Conservation (phyloP, 129 eudicot species). For the Mikania micrantha region DNA sequence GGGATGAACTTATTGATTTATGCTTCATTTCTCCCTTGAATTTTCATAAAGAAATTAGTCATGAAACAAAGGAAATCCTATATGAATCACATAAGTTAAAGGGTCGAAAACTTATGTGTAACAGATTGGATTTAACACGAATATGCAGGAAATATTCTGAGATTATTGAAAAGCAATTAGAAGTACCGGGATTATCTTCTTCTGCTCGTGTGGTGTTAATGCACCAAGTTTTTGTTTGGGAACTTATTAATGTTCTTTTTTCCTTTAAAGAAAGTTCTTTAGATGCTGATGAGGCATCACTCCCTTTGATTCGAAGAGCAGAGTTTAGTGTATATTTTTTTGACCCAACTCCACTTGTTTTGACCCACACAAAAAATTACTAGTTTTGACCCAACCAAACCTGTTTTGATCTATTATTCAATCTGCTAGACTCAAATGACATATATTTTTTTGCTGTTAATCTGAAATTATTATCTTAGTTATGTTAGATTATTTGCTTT, state of each 20-base stretch:
- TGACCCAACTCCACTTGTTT: not conserved
- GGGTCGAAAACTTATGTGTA: conserved; percentile 54
- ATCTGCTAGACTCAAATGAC: not conserved
- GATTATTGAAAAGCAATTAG: conserved; percentile 73
- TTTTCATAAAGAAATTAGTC: conserved; percentile 56
- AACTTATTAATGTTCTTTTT: conserved; percentile 85
- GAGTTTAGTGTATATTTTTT: conserved; percentile 86
- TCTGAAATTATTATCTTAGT: not conserved
- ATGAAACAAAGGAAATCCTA: conserved; percentile 44
- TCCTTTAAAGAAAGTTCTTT: conserved; percentile 51
- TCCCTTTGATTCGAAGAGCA: conserved; percentile 76
- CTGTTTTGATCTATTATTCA: not conserved
- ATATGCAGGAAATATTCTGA: conserved; percentile 71
- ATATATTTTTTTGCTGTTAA: too few relatives aligned
- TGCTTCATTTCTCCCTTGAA: conserved; percentile 61
- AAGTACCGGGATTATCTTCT: conserved; percentile 60
- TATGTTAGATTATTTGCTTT: not conserved
- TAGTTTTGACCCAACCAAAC: not conserved
- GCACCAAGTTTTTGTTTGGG: conserved; percentile 94
- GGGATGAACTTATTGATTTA: conserved; percentile 47
- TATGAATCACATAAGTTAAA: conserved; percentile 46
- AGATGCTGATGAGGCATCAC: conserved; percentile 64
- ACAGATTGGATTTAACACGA: conserved; percentile 42
- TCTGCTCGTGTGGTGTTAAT: conserved; percentile 65
- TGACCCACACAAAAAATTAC: not conserved